Base-by-base conservation (phyloP, 176 grass and related monocot species). In the Juncus inflexus region DNA sequence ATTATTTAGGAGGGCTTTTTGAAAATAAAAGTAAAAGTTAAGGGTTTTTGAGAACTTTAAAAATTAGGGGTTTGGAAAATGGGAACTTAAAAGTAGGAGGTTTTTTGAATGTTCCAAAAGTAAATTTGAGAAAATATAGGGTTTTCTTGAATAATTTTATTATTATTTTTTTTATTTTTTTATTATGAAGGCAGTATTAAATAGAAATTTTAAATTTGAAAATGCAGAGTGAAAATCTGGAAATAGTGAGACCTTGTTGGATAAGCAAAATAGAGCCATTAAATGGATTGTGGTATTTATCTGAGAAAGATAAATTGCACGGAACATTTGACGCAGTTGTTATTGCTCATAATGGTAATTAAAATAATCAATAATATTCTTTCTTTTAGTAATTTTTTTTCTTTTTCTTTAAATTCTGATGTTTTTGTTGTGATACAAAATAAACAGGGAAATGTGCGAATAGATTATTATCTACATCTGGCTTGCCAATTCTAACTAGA, bases 181-280 rank as follows among this genome's bases (percentile, higher is more conserved):
- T 47, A 9, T 9, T 47, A 6, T 47, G 43, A 47, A 47, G 9
- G 43, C 6, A 2, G 9, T 47, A 47, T 47, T 47, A 9, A 47
- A 47, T 47, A 6, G 9, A 1, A 47, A 47, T 47, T 47, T 47
- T 4, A 19, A 52, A 72, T 64, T 7, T 42, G 13, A 68, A 68
- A 79, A 14, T 83, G 64, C 87, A 97, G 85, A 84, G 13, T 80
- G 78, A 74, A 41, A 47, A 83, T 55, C 40, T 86, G 64, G 65
- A 91, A 71, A 70, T 91, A 66, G 77, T 89, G 13, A 76, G 82
- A 11, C 79, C 84, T 66, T 89, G 77, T 40, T 91, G 92, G 87
- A 91, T 97, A 81, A 91, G 92, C 76, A 86, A 91, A 61, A 82
- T 97, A 10, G 92, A 97, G 64, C 87, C 87, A 0, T 86, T 89